Base-by-base conservation (phyloP, 2,329 filamentous ascomycete genomes). In the Apiospora rasikravindrae region DNA sequence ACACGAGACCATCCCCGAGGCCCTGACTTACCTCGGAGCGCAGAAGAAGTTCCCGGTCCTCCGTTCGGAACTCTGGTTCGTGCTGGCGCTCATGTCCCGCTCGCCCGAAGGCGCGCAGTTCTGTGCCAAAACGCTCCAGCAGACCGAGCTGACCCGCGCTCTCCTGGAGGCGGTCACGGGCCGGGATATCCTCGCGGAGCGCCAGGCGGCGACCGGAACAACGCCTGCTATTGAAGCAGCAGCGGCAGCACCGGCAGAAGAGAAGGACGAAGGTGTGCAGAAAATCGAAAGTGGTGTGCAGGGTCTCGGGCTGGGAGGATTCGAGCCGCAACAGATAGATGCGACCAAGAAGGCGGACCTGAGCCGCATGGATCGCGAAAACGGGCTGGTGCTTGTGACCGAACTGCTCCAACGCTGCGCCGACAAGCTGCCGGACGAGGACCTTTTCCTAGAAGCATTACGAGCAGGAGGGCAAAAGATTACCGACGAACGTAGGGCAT, bases 21-120 rank as follows among this genome's bases (percentile, higher is more conserved):
- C 85, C 0, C 82, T 92, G 8, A 77, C 84, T 0, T 88, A 86
- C 75, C 84, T 92, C 37, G 82, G 90, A 33, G 85, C 83, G 1
- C 90, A 92, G 76, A 81, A 80, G 3, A 90, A 89, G 74, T 92
- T 89, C 84, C 88, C 89, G 0, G 83, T 87, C 1, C 82, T 92
- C 2, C 84, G 88, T 24, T 90, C 88, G 51, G 90, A 92, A 77
- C 85, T 87, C 2, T 89, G 89, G 86, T 91, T 92, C 74, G 86
- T 90, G 7, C 84, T 91, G 69, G 90, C 90, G 2, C 84, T 92
- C 45, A 88, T 91, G 85, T 85, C 86, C 53, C 84, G 88, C 40
- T 85, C 86, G 1, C 71, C 77, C 1, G 85, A 88, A 47, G 88
- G 89, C 10, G 86, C 87, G 1, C 76, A 78, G 1, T 80, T 87